Conservation (phyloP, 805 yeast species). For the Grigorovia transvaalensis region DNA sequence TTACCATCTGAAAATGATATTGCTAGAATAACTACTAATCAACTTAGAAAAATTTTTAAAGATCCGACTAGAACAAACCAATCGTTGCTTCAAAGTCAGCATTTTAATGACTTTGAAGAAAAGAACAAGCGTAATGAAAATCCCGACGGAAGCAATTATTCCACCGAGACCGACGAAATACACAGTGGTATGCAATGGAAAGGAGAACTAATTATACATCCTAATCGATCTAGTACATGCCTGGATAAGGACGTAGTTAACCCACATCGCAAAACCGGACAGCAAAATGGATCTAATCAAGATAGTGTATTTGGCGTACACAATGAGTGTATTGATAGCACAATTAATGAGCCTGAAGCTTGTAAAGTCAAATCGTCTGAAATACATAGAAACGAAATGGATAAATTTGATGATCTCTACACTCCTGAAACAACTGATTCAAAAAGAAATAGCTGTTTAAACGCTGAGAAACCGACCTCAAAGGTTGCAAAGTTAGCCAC, state of each 20-base stretch:
- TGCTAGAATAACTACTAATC: constrained; percentile 80
- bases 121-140: neutral
- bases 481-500: constrained; percentile 58
- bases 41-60: constrained; percentile 57
- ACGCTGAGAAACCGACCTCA: neutral
- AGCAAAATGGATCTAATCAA: neutral
- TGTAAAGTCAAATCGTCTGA: no score
- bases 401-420: no score
- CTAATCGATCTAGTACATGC: neutral
- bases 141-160: no score
- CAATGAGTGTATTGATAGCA: no score
- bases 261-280: neutral
- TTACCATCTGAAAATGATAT: constrained; percentile 91
- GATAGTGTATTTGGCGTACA: neutral
- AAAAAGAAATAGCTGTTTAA: neutral
- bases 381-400: neutral
- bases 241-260: neutral
- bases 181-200: neutral
- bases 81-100: neutral
- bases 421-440: no score
- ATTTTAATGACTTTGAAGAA: neutral
- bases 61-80: neutral
- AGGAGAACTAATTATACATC: neutral
- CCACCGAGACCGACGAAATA: neutral
- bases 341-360: no score